Base-by-base conservation (phyloP, 2,329 filamentous ascomycete genomes). In the Epicoccum nigrum region DNA sequence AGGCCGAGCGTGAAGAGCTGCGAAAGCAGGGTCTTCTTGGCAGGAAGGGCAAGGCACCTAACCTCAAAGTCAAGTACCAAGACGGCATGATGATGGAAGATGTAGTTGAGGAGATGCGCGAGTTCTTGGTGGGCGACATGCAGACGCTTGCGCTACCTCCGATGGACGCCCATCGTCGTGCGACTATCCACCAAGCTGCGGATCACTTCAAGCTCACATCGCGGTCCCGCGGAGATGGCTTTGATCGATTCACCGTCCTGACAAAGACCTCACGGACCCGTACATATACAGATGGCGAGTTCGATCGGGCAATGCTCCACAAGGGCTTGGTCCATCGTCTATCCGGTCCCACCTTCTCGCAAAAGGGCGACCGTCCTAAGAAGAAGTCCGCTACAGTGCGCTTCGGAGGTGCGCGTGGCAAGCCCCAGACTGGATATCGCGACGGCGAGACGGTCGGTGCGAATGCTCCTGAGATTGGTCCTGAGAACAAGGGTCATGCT, bases 371-470 rank as follows among this genome's bases (percentile, higher is more conserved):
- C 12, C 48, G 51, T 25, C 39, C 51, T 17, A 25, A 30, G 23
- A 59, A 58, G 39, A 59, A 58, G 40, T 42, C 45, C 4, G 51
- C 52, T 15, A 59, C 43, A 1, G 55, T 56, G 17, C 59, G 58
- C 4, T 52, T 47, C 6, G 48, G 55, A 11, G 58, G 56, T 37
- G 38, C 43, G 7, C 57, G 56, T 13, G 34, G 45, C 9, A 63
- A 60, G 13, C 56, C 62, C 13, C 58, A 51, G 15, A 58, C 63
- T 13, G 62, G 79, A 1, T 90, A 94, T 60, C 83, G 83, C 54
- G 89, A 97, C 64, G 94, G 94, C 15, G 92, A 97, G 59, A 78
- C 96, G 21, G 92, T 97, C 2, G 94, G 93, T 39, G 90, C 84
- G 1, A 84, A 86, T 39, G 92, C 93, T 1, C 89, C 92, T 9